These are phyloP conservation scores for Phaeodactylum tricornutum DNA, from an alignment of 108 stramenopile species.

Conservation along the genomic window DNA sequence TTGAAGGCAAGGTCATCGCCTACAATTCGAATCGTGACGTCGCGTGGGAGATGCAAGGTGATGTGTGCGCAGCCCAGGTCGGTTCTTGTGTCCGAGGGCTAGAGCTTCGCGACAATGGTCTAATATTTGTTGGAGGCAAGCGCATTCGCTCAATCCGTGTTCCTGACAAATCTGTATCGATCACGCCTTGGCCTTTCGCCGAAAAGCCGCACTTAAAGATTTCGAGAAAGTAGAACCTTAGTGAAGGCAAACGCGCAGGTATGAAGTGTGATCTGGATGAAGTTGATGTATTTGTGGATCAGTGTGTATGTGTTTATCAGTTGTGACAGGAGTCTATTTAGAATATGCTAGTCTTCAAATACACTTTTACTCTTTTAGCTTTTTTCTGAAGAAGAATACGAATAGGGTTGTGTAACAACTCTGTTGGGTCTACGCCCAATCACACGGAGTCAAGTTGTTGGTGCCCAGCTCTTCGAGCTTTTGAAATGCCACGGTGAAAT, in stretches of 20 bases:
- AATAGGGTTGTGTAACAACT: too few relatives aligned
- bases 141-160: conserved; percentile 5
- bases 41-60: conserved; percentile 19
- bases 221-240: too few relatives aligned
- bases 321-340: too few relatives aligned
- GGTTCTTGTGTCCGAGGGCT: conserved; percentile 19
- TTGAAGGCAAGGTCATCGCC: conserved; percentile 20
- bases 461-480: conserved; percentile 63
- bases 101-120: conserved; percentile 16
- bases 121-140: conserved; percentile 21
- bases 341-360: too few relatives aligned
- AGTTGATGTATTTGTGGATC: too few relatives aligned
- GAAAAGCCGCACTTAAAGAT: too few relatives aligned
- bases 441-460: conserved; percentile 18
- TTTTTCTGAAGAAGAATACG: too few relatives aligned
- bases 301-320: too few relatives aligned
- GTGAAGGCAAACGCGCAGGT: too few relatives aligned
- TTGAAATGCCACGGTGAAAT: conserved; percentile 70
- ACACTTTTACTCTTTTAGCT: too few relatives aligned
- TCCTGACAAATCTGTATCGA: not conserved
- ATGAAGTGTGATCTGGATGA: too few relatives aligned
- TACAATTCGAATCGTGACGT: conserved; percentile 14
- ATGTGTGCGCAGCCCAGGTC: conserved; percentile 7
- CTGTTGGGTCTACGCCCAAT: conserved; percentile 47
- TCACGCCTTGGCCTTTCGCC: conserved; percentile 9